phyloP scores from a whole-genome alignment of 2,329 filamentous ascomycete species.

The Aspergillus arachidicola region DNA sequence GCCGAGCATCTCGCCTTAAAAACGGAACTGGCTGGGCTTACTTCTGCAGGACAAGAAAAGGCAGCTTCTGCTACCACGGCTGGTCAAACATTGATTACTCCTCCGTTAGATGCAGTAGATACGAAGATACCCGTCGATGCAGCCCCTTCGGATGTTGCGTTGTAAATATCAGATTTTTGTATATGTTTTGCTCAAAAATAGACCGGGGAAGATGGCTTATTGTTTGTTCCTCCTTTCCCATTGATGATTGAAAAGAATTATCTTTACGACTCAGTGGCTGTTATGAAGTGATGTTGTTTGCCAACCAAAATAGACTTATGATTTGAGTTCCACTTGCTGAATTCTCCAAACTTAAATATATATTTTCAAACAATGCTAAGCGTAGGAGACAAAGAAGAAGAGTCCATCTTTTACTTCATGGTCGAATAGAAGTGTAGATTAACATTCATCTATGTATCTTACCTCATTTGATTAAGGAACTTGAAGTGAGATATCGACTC shows the following conservation, averaged over 20 bases:
- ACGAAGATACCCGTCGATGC: slow-evolving; percentile 19
- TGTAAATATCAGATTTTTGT: slow-evolving; percentile 11
- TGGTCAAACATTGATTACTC: slow-evolving; percentile 30
- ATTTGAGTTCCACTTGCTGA: not conserved
- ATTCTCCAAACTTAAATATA: not conserved
- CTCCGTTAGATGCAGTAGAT: slow-evolving; percentile 34
- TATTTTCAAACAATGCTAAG: not conserved
- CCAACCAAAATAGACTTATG: not conserved
- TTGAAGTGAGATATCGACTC: not conserved
- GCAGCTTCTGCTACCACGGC: not conserved
- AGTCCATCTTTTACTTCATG: not conserved
- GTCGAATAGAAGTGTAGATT: not conserved
- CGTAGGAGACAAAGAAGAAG: not conserved
- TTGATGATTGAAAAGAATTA: not conserved
- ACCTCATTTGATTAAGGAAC: not conserved
- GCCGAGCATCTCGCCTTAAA: slow-evolving; percentile 29
- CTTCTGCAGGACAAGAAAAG: slow-evolving; percentile 3
- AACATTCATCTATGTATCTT: not conserved
- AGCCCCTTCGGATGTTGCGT: slow-evolving; percentile 6
- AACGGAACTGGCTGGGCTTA: slow-evolving; percentile 7
- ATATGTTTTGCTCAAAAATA: not conserved
- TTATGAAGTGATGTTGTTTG: not conserved
- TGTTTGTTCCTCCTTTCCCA: not conserved
- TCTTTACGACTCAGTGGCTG: not conserved
- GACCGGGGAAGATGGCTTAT: not conserved